Conservation (phyloP, 1,284 basidiomycete genomes). For the Cutaneotrichosporon dermatis region DNA sequence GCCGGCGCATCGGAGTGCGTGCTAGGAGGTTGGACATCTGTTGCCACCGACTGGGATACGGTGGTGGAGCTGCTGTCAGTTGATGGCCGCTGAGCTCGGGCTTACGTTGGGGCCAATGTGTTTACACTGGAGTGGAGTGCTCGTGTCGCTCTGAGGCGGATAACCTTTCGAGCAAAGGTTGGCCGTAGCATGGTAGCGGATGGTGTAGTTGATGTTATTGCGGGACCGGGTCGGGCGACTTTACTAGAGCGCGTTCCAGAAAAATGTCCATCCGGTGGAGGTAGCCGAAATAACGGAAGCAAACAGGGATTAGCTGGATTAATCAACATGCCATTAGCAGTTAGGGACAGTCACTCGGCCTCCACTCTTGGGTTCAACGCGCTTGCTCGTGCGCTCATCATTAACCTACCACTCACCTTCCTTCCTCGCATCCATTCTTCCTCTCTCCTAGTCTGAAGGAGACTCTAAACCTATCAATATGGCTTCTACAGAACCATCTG, state of each 20-base stretch:
- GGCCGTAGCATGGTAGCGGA: constrained; percentile 19
- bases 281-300: too few relatives aligned
- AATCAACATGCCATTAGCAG: too few relatives aligned
- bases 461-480: background rate
- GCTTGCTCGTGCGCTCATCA: too few relatives aligned
- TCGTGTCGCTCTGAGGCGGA: background rate
- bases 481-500: background rate
- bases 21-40: background rate
- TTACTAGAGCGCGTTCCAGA: background rate
- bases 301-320: too few relatives aligned
- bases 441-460: too few relatives aligned
- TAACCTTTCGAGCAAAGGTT: constrained; percentile 17
- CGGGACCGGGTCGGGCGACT: too few relatives aligned
- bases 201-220: too few relatives aligned
- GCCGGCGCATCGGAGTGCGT: background rate
- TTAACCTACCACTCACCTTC: too few relatives aligned
- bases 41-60: background rate
- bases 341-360: too few relatives aligned
- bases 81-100: too few relatives aligned
- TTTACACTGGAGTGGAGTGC: background rate
- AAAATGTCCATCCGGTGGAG: constrained; percentile 1
- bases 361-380: too few relatives aligned
- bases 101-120: background rate
- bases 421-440: too few relatives aligned
- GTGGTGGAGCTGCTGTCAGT: background rate